Conservation (phyloP, 2,329 filamentous ascomycete genomes). For the Tolypocladium album region DNA sequence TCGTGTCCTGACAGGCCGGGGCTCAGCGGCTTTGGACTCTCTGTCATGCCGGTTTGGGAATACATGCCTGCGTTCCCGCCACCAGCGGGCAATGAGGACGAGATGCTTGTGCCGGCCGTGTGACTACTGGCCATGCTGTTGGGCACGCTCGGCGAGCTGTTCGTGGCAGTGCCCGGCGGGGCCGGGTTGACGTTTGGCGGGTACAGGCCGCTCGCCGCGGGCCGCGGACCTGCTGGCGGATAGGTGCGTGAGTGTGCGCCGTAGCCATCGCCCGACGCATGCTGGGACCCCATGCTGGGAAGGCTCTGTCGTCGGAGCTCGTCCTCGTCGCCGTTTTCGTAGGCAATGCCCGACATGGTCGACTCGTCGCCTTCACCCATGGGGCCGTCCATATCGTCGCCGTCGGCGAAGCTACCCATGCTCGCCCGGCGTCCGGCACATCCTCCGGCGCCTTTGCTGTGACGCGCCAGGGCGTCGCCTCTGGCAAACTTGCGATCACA, state of each 20-base stretch:
- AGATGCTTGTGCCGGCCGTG: conserved; percentile 33
- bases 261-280: conserved; percentile 48
- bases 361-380: conserved; percentile 42
- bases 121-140: conserved; percentile 31
- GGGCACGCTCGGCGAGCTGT: conserved; percentile 39
- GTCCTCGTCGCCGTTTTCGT: conserved; percentile 48
- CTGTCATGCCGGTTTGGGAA: conserved; percentile 63
- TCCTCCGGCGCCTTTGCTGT: conserved; percentile 91
- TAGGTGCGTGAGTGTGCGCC: conserved; percentile 65
- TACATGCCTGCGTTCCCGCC: conserved; percentile 50
- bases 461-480: conserved; percentile 85
- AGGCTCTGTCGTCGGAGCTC: conserved; percentile 58
- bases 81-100: conserved; percentile 35
- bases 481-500: conserved; percentile 92
- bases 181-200: conserved; percentile 49
- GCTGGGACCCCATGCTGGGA: conserved; percentile 64
- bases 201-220: conserved; percentile 44
- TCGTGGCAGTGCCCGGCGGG: conserved; percentile 39
- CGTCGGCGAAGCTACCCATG: conserved; percentile 69
- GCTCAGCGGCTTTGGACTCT: conserved; percentile 77
- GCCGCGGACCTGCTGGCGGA: conserved; percentile 52
- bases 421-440: conserved; percentile 87
- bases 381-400: conserved; percentile 56
- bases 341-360: conserved; percentile 44
- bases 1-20: conserved; percentile 48